Base-by-base conservation (phyloP, 768 basidiomycete species). In the Lyophyllum semitale region DNA sequence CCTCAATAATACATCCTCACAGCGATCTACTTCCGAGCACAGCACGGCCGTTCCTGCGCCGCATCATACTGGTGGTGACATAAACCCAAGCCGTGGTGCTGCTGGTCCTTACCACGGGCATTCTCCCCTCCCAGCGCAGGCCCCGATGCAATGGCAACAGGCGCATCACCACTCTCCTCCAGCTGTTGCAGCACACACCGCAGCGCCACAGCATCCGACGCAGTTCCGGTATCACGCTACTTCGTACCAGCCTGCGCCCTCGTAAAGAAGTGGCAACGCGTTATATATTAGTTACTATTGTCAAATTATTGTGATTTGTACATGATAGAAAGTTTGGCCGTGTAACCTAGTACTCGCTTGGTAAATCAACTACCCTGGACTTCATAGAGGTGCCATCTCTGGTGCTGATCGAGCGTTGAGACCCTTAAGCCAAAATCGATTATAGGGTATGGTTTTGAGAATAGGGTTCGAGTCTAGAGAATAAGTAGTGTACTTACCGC, bases 191-290 rank as follows among this genome's bases (percentile, higher is more conserved):
- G 12, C 53, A 12, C 50, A 45, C 17, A 38, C 27, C 37, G 48
- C 9, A 20, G 29, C 45, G 43, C 43, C 33, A 26, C 59, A 56
- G 27, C 53, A 51, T 32, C 43, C 30, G 25, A 56, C 65, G 17
- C 73, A 70, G 43, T 70, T 68, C 52, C 71, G 67, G 59, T 68
- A 72, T 47, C 69, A 69, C 49, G 52, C 66, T 33, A 60, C 70
- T 45, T 65, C 73, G 35, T 73, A 73, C 60, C 66, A 66, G 51
- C 61, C 66, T 23, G 50, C 55, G 6, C 55, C 67, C 45, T 55
- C 68, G 58, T 59, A 58, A 59, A 38, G 17, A 9, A 38, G 8
- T 37, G 57, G 44, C 18, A 22, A 64, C 53, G 61, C 58, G 55
- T 43, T 33, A 26, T 55, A n/a, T 50, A 49, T 42, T 53, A 46